A percentile compares a stretch with the other conserved stretches of the same genome.
Conservation (phyloP, 495 filamentous ascomycete genomes). For the Xylaria venustula region DNA sequence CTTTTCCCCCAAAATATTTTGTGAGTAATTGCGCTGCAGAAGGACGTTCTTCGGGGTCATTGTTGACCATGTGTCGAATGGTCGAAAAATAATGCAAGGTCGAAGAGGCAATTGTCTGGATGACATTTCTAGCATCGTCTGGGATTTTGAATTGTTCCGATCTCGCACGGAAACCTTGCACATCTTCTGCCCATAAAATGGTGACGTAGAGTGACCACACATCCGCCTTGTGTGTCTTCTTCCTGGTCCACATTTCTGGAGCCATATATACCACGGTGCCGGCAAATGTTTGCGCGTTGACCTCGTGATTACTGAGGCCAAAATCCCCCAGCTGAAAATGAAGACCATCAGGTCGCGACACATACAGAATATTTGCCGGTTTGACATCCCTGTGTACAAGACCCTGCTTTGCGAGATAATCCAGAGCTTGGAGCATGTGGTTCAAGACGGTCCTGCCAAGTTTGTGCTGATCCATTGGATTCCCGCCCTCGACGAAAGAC, state of each 20-base stretch:
- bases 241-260: slow-evolving; percentile 15
- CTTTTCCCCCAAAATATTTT: neutral
- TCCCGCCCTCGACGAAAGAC: neutral
- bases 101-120: too few species aligned
- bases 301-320: slow-evolving; percentile 13
- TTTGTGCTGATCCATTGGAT: neutral
- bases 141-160: too few species aligned
- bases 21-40: neutral
- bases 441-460: neutral
- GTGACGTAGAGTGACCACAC: slow-evolving; percentile 31
- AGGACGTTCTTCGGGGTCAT: neutral
- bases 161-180: neutral
- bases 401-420: slow-evolving; percentile 34
- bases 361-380: slow-evolving; percentile 66
- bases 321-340: slow-evolving; percentile 25
- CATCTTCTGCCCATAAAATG: neutral
- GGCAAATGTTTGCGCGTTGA: neutral
- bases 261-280: slow-evolving; percentile 20
- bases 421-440: slow-evolving; percentile 26
- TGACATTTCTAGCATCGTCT: too few species aligned
- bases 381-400: slow-evolving; percentile 74
- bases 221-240: slow-evolving; percentile 14
- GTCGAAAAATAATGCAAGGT: neutral
- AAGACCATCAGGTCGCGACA: neutral
- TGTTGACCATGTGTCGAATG: neutral